These are phyloP conservation scores for Eragrostis curvula DNA, from an alignment of 176 grass and related monocot species.

Conservation along the genomic window DNA sequence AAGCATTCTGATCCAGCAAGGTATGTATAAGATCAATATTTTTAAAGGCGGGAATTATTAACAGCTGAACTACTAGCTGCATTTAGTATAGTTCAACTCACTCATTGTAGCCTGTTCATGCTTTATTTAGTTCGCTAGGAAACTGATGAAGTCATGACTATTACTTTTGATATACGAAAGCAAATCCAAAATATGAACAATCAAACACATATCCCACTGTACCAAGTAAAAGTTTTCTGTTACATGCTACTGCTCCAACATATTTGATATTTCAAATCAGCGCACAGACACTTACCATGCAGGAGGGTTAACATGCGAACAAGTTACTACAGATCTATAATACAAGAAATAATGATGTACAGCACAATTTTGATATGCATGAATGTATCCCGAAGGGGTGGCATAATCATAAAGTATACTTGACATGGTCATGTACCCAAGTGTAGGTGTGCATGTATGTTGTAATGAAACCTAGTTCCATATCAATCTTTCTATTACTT, in stretches of 20 bases:
- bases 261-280: not conserved
- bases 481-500: not conserved
- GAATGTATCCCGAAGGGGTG: not conserved
- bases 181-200: not conserved
- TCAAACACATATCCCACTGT: not conserved
- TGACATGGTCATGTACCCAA: not conserved
- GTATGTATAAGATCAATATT: not conserved
- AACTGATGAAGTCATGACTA: not conserved
- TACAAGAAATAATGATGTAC: not conserved
- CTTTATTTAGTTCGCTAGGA: not conserved
- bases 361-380: not conserved
- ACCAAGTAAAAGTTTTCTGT: not conserved
- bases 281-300: not conserved
- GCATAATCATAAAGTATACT: not conserved
- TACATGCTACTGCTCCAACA: not conserved
- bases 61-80: not conserved
- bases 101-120: not conserved
- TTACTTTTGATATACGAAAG: not conserved
- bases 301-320: not conserved
- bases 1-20: not conserved
- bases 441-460: not conserved
- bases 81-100: not conserved
- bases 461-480: not conserved
- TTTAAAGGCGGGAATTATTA: constrained; percentile 22
- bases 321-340: not conserved